phyloP scores from a whole-genome alignment of 768 basidiomycete genomes.

The Gymnopilus dilepis region DNA sequence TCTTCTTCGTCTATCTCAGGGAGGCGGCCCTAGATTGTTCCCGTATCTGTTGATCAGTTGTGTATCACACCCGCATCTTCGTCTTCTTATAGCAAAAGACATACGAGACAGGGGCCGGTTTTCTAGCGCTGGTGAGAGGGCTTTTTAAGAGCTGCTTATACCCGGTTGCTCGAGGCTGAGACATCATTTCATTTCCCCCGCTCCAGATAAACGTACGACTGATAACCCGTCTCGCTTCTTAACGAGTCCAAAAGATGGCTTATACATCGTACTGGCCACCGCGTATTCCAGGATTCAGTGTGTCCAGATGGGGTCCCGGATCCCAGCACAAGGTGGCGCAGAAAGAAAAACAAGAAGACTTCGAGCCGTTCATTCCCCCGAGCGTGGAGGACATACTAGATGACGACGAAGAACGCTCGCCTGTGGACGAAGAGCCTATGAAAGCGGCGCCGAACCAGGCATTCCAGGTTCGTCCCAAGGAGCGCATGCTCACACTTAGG shows the following conservation, averaged over 20 bases:
- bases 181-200: not conserved
- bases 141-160: not conserved
- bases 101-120: not conserved
- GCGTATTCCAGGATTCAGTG: constrained; percentile 19
- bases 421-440: constrained; percentile 1
- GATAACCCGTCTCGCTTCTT: not conserved
- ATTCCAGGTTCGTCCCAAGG: not conserved
- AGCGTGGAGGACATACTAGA: not conserved
- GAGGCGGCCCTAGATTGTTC: not conserved
- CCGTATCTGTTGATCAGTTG: not conserved
- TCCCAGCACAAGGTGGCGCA: constrained; percentile 11
- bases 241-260: constrained; percentile 17
- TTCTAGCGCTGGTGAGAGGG: not conserved
- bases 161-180: not conserved
- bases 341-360: constrained; percentile 18
- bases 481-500: constrained; percentile 35
- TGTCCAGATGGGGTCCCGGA: constrained; percentile 19
- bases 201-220: too few species aligned
- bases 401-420: constrained; percentile 15
- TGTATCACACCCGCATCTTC: too few species aligned
- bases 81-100: too few species aligned
- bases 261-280: constrained; percentile 15
- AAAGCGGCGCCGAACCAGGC: constrained; percentile 2
- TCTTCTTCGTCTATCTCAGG: not conserved
- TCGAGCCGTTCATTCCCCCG: constrained; percentile 8